These are phyloP conservation scores for Cordyceps cicadae DNA, from an alignment of 2,329 filamentous ascomycete species.

Conservation along the genomic window DNA sequence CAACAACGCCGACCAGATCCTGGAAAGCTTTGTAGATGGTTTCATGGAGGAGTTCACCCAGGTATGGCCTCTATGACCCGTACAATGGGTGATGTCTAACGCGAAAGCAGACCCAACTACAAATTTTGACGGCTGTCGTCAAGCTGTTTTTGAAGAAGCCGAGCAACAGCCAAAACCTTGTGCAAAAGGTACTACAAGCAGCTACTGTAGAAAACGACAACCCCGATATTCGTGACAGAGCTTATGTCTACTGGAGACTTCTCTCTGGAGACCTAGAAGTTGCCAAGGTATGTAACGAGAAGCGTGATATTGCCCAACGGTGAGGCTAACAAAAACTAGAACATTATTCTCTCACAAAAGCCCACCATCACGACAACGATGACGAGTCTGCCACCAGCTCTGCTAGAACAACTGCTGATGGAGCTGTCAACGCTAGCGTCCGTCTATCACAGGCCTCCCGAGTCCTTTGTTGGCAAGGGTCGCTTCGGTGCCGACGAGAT, in stretches of 20 bases:
- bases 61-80: slow-evolving; percentile 37
- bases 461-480: slow-evolving; percentile 95
- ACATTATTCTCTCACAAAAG: slow-evolving; percentile 86
- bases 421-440: slow-evolving; percentile 93
- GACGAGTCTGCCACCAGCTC: slow-evolving; percentile 70
- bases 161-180: slow-evolving; percentile 78
- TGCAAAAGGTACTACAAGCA: slow-evolving; percentile 88
- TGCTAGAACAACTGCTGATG: slow-evolving; percentile 81
- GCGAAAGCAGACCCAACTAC: slow-evolving; percentile 70
- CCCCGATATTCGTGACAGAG: slow-evolving; percentile 91
- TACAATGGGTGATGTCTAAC: background rate
- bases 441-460: slow-evolving; percentile 96
- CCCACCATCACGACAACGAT: slow-evolving; percentile 93
- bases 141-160: slow-evolving; percentile 98
- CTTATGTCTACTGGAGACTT: slow-evolving; percentile 97
- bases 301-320: background rate
- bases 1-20: slow-evolving; percentile 92
- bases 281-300: slow-evolving; percentile 56
- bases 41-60: slow-evolving; percentile 97
- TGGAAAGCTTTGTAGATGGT: slow-evolving; percentile 82
- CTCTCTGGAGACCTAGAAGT: slow-evolving; percentile 85
- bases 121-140: slow-evolving; percentile 93
- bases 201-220: slow-evolving; percentile 96
- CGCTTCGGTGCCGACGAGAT: slow-evolving; percentile 90
- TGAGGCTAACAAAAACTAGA: slow-evolving; percentile 34